These are phyloP conservation scores for Metschnikowia reukaufii DNA, from an alignment of 805 yeast species.

Conservation along the genomic window DNA sequence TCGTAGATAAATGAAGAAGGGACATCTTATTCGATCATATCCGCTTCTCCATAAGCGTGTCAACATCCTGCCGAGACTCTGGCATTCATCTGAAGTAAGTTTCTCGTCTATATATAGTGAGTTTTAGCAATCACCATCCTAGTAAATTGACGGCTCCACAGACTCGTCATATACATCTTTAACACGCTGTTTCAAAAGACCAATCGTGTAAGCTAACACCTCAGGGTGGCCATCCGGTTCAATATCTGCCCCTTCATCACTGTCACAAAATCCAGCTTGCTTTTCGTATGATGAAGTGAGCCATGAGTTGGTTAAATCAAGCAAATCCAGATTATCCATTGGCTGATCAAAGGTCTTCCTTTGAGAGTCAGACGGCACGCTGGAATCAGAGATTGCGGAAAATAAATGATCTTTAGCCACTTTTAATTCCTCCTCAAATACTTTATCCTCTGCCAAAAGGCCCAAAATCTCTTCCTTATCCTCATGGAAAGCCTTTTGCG, in stretches of 20 bases:
- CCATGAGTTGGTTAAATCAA: conserved; percentile 15
- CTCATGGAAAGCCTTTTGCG: conserved; percentile 41
- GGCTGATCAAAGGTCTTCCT: conserved; percentile 4
- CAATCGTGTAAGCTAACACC: conserved; percentile 23
- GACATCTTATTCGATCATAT: too few species aligned
- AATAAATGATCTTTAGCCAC: conserved; percentile 10
- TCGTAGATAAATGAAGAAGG: too few species aligned
- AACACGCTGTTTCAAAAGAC: conserved; percentile 32
- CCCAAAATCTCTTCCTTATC: conserved; percentile 40
- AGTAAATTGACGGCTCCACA: neutral
- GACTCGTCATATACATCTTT: conserved; percentile 18
- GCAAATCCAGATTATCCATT: conserved; percentile 8
- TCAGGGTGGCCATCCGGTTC: conserved; percentile 22
- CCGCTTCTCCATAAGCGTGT: too few species aligned
- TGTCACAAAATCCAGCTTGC: conserved; percentile 8
- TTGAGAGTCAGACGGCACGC: neutral
- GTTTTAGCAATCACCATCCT: too few species aligned
- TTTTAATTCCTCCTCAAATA: conserved; percentile 23
- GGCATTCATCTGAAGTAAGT: too few species aligned
- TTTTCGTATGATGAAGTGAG: conserved; percentile 16
- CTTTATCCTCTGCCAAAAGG: conserved; percentile 35
- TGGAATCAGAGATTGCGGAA: conserved; percentile 1
- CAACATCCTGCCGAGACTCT: too few species aligned
- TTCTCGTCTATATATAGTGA: too few species aligned
- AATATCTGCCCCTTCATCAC: conserved; percentile 13